Evolutionary conservation across 192 early-diverging fungal genomes (phyloP).

Genomic region (Coemansia sp.): DNA sequence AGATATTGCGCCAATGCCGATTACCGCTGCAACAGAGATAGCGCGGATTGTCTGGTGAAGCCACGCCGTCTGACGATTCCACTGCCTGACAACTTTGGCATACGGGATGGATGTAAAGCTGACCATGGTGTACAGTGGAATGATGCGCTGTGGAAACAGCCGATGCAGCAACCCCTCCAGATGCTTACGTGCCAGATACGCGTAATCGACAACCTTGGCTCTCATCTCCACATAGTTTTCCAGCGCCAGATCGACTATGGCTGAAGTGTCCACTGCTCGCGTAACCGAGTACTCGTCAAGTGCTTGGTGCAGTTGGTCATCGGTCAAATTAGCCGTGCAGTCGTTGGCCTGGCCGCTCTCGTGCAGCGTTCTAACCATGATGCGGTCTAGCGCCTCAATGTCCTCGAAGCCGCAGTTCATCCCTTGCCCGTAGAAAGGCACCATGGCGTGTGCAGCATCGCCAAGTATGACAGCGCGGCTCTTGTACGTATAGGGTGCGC

Average conservation of each 20-base stretch:
- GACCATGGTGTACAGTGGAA: slow-evolving; percentile 97
- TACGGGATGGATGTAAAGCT: slow-evolving; percentile 89
- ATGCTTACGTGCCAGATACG: slow-evolving; percentile 74
- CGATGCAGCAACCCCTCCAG: slow-evolving; percentile 77
- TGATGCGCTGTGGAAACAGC: slow-evolving; percentile 66
- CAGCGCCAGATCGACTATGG: slow-evolving; percentile 91
- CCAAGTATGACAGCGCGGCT: slow-evolving; percentile 78
- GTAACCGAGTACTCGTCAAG: slow-evolving; percentile 70
- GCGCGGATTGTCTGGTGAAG: slow-evolving; percentile 30
- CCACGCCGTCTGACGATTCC: slow-evolving; percentile 42
- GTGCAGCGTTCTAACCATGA: slow-evolving; percentile 58
- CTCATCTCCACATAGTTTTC: slow-evolving; percentile 97
- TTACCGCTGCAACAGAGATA: background rate
- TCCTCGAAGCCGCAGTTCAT: slow-evolving; percentile 99
- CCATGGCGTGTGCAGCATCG: slow-evolving; percentile 98
- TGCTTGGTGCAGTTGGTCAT: slow-evolving; percentile 56
- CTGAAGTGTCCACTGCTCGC: slow-evolving; percentile 73
- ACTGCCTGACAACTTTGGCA: slow-evolving; percentile 58
- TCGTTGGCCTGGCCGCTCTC: slow-evolving; percentile 33
- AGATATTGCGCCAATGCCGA: slow-evolving; percentile 12
- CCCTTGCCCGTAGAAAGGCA: slow-evolving; percentile 96
- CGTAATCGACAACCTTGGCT: slow-evolving; percentile 68
- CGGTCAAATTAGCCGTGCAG: slow-evolving; percentile 34
- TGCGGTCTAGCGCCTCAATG: slow-evolving; percentile 62
- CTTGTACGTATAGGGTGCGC: slow-evolving; percentile 83